These are phyloP conservation scores for Musa itinerans DNA, from an alignment of 176 grass and related monocot genomes.

Conservation along the genomic window DNA sequence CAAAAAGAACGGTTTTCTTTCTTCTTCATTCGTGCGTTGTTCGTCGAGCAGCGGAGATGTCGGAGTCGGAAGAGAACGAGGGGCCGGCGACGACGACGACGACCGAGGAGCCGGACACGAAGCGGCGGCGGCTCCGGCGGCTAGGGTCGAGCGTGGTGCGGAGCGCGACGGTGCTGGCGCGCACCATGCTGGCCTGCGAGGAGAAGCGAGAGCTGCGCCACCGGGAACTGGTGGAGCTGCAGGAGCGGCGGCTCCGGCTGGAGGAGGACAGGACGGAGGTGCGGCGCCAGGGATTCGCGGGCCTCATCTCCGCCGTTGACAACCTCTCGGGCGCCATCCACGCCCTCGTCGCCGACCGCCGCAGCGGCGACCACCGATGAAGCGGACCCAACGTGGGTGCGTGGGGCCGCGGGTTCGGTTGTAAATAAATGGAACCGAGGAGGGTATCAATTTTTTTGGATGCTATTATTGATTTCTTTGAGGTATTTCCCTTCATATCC, in stretches of 20 bases:
- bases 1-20: background rate
- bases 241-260: slow-evolving; percentile 75
- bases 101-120: slow-evolving; percentile 45
- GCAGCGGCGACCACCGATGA: slow-evolving; percentile 37
- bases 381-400: background rate
- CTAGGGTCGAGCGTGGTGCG: slow-evolving; percentile 82
- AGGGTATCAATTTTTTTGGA: slow-evolving; percentile 4
- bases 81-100: slow-evolving; percentile 11
- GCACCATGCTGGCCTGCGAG: slow-evolving; percentile 83
- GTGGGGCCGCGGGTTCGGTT: background rate
- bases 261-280: slow-evolving; percentile 79
- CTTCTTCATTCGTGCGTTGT: background rate
- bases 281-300: slow-evolving; percentile 78
- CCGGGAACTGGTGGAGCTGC: slow-evolving; percentile 70
- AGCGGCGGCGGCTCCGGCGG: slow-evolving; percentile 52
- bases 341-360: slow-evolving; percentile 78
- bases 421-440: slow-evolving; percentile 14
- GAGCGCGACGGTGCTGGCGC: slow-evolving; percentile 79
- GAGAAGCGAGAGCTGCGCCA: slow-evolving; percentile 85
- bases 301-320: slow-evolving; percentile 75
- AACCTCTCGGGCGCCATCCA: slow-evolving; percentile 85
- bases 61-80: slow-evolving; percentile 42
- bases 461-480: slow-evolving; percentile 13
- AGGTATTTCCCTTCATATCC: background rate
- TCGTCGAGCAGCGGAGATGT: slow-evolving; percentile 38